Evolutionary conservation across 345 rosid species (phyloP).

Genomic region (Pugionium cornutum): DNA sequence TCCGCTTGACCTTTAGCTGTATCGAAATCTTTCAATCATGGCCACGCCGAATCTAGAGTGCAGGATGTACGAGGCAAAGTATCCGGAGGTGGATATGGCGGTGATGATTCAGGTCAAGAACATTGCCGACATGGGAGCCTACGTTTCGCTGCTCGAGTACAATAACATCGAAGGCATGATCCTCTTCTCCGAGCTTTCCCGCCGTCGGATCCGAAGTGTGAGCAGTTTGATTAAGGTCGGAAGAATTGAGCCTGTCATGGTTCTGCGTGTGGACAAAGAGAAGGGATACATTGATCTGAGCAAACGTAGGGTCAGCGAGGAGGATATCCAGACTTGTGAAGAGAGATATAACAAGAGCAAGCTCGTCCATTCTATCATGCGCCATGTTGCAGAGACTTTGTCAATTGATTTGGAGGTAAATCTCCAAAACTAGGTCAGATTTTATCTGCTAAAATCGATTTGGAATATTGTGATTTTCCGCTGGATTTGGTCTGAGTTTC

Average conservation of each 20-base stretch:
- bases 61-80: conserved; percentile 90
- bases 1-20: background rate
- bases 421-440: background rate
- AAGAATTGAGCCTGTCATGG: conserved; percentile 98
- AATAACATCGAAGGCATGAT: conserved; percentile 98
- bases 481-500: background rate
- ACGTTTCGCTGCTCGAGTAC: conserved; percentile 92
- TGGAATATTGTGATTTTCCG: background rate
- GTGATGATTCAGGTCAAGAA: conserved; percentile 98
- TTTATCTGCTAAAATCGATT: background rate
- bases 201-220: conserved; percentile 96
- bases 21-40: conserved; percentile 40
- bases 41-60: conserved; percentile 87
- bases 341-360: conserved; percentile 98
- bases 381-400: conserved; percentile 93
- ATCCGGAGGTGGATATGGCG: conserved; percentile 97
- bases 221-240: conserved; percentile 95
- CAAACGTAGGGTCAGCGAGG: conserved; percentile 90
- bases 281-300: conserved; percentile 97
- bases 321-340: conserved; percentile 90
- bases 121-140: conserved; percentile 98
- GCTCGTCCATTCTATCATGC: conserved; percentile 98
- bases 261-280: conserved; percentile 93
- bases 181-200: conserved; percentile 96
- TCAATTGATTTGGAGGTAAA: conserved; percentile 84